Evolutionary conservation across 805 yeast species (phyloP).

Genomic region (Vanderwaltozyma polyspora): DNA sequence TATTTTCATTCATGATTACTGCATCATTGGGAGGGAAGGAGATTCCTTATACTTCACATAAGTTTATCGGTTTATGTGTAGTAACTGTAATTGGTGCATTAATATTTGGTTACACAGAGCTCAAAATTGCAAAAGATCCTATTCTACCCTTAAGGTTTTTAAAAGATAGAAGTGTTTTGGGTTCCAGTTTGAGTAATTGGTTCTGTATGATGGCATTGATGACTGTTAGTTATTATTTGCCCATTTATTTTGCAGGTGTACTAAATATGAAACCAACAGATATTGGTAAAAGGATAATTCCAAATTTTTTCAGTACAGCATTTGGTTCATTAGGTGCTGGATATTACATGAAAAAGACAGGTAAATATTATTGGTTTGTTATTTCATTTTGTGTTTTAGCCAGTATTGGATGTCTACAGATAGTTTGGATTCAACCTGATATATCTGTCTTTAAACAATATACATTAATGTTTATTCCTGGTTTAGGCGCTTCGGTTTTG

Average conservation of each 20-base stretch:
- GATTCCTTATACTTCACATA: slow-evolving; percentile 30
- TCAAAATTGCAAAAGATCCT: slow-evolving; percentile 40
- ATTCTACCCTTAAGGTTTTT: slow-evolving; percentile 50
- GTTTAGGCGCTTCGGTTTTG: slow-evolving; percentile 45
- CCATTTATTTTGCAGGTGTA: slow-evolving; percentile 50
- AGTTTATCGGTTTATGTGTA: slow-evolving; percentile 9
- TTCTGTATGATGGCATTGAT: slow-evolving; percentile 34
- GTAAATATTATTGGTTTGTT: slow-evolving; percentile 42
- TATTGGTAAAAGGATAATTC: slow-evolving; percentile 48
- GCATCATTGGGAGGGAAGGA: slow-evolving; percentile 45
- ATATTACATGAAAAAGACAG: slow-evolving; percentile 50
- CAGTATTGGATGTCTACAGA: slow-evolving; percentile 1
- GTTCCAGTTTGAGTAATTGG: slow-evolving; percentile 35
- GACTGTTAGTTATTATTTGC: slow-evolving; percentile 43
- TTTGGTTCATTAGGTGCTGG: slow-evolving; percentile 56
- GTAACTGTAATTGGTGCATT: slow-evolving; percentile 26
- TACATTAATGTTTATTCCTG: slow-evolving; percentile 36
- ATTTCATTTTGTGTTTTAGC: slow-evolving; percentile 13
- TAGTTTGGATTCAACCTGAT: slow-evolving; percentile 17
- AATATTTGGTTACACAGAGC: slow-evolving; percentile 34
- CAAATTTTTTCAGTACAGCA: slow-evolving; percentile 50
- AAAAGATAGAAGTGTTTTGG: slow-evolving; percentile 46
- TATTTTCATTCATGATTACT: slow-evolving; percentile 37
- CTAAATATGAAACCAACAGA: slow-evolving; percentile 41
- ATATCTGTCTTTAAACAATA: slow-evolving; percentile 34